phyloP scores from a whole-genome alignment of 2,329 filamentous ascomycete genomes.

The Neonectria punicea region DNA sequence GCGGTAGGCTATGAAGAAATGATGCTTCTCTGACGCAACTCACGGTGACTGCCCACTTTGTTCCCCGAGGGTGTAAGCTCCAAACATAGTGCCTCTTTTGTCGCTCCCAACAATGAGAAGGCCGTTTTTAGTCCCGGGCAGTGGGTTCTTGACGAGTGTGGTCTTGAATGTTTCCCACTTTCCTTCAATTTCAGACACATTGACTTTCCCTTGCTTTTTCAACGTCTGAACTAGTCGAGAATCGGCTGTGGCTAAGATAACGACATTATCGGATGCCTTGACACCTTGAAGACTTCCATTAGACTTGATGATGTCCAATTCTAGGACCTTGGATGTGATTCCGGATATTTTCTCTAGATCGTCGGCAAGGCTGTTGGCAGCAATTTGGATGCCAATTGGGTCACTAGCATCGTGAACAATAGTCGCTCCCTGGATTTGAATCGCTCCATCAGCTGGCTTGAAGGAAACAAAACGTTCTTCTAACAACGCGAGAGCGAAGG shows the following conservation, averaged over 20 bases:
- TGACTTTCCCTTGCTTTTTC: conserved; percentile 30
- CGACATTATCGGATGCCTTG: not conserved
- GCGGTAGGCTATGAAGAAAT: conserved; percentile 67
- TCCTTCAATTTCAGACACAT: conserved; percentile 65
- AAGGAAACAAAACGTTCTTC: not conserved
- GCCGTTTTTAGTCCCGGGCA: conserved; percentile 65
- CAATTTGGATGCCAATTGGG: not conserved
- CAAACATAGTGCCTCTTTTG: conserved; percentile 72
- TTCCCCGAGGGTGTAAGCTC: conserved; percentile 75
- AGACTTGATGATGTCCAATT: no score
- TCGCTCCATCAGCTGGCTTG: not conserved
- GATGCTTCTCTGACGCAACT: conserved; percentile 60
- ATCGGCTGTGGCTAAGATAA: not conserved
- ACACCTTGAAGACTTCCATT: no score
- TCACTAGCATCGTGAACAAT: not conserved
- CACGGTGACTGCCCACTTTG: conserved; percentile 66
- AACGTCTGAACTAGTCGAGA: not conserved
- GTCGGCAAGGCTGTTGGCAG: no score
- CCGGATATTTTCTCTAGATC: no score
- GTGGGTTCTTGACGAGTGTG: conserved; percentile 65
- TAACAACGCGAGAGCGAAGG: not conserved
- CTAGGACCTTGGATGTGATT: no score
- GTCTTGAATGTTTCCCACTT: conserved; percentile 77
- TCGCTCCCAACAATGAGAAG: conserved; percentile 77
- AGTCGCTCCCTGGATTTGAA: not conserved